These are phyloP conservation scores for Spergularia marina DNA, from an alignment of 148 eudicot genomes.

Conservation along the genomic window DNA sequence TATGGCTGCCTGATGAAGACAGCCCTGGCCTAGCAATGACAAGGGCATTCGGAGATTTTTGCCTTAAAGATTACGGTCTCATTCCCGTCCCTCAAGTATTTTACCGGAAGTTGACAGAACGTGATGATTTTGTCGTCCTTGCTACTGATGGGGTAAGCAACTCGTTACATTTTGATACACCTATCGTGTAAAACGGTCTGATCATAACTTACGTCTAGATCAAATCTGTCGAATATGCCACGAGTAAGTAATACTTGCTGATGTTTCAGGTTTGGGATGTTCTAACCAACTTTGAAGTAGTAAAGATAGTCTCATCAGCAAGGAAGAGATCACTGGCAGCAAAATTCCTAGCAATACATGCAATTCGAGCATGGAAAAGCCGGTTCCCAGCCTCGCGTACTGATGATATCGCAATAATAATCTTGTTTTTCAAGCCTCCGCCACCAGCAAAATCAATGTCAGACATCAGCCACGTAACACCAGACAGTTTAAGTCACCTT, in stretches of 20 bases:
- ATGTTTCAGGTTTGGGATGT: slow-evolving; percentile 75
- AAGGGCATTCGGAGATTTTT: slow-evolving; percentile 91
- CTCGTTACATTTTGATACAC: not conserved
- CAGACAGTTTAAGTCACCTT: slow-evolving; percentile 35
- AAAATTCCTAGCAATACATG: slow-evolving; percentile 50
- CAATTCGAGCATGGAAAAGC: slow-evolving; percentile 68
- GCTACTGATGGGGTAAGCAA: slow-evolving; percentile 91
- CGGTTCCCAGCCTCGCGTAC: slow-evolving; percentile 57
- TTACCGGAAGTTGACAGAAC: slow-evolving; percentile 51
- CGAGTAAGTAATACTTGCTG: not conserved
- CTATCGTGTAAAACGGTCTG: not conserved
- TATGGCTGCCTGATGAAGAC: slow-evolving; percentile 79
- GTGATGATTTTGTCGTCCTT: slow-evolving; percentile 79
- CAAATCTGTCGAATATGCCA: too few relatives aligned
- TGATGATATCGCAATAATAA: slow-evolving; percentile 69
- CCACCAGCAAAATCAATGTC: slow-evolving; percentile 39
- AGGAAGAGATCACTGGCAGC: slow-evolving; percentile 68
- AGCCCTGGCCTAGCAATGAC: slow-evolving; percentile 96
- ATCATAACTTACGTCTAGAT: not conserved
- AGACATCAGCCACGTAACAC: slow-evolving; percentile 34
- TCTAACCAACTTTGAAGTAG: slow-evolving; percentile 69
- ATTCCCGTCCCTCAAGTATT: slow-evolving; percentile 73
- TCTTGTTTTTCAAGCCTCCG: slow-evolving; percentile 55
- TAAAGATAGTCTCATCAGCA: slow-evolving; percentile 58
- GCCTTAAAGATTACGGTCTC: slow-evolving; percentile 84